Conservation (phyloP, 805 yeast species). For the Scheffersomyces amazonensis region DNA sequence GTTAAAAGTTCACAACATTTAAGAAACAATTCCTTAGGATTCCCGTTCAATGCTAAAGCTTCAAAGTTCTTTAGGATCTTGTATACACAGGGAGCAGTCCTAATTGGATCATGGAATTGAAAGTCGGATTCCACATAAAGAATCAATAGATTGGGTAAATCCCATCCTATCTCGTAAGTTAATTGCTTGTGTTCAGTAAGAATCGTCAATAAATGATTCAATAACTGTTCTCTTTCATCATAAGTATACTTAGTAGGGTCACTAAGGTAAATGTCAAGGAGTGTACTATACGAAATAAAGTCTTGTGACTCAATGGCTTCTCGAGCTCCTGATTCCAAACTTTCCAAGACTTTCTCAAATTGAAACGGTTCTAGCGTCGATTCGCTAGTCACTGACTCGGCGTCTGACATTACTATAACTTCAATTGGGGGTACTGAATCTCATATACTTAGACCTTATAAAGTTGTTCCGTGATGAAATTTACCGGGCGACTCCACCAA, state of each 20-base stretch:
- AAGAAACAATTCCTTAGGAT: conserved; percentile 76
- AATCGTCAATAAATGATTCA: conserved; percentile 43
- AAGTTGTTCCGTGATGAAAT: neutral
- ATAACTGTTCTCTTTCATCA: conserved; percentile 49
- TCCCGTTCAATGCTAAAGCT: conserved; percentile 64
- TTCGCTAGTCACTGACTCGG: conserved; percentile 9
- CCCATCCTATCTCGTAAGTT: conserved; percentile 82
- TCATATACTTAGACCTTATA: too few relatives aligned
- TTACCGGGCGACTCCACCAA: too few relatives aligned
- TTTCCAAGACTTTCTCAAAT: conserved; percentile 24
- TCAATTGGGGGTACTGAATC: too few relatives aligned
- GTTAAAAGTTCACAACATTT: conserved; percentile 65
- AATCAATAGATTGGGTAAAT: conserved; percentile 69
- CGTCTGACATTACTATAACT: conserved; percentile 17
- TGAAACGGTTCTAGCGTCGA: conserved; percentile 20
- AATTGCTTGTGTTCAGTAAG: conserved; percentile 47
- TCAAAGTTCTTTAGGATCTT: conserved; percentile 52
- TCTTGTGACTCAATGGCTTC: conserved; percentile 50
- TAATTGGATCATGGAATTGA: conserved; percentile 21
- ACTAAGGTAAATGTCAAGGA: conserved; percentile 57
- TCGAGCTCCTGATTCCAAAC: conserved; percentile 26
- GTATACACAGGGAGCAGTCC: conserved; percentile 39
- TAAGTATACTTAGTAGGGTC: conserved; percentile 45
- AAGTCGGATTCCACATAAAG: conserved; percentile 46
- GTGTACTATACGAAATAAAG: conserved; percentile 68